Evolutionary conservation across 441 rosid genomes (phyloP), one percentile per base, ranked within the genome.

Genomic region (Pelargonium cotyledonis): DNA sequence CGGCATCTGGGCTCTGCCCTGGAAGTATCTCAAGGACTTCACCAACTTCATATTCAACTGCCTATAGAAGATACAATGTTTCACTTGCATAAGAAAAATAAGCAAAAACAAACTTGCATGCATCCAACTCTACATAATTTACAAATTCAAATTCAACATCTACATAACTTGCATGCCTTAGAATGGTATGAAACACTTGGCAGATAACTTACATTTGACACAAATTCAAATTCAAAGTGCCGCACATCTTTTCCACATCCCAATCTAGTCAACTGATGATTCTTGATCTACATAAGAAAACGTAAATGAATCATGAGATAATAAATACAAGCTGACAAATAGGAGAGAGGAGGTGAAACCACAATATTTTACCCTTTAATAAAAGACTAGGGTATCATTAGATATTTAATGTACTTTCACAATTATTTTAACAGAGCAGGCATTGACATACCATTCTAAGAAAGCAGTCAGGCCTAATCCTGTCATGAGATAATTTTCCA

Each of bases 1-100:
- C 80, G 1, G 85, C 85, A 63, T 79, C 79, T 70, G 88, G 79
- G 78, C 81, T 65, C 82, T 95, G 97, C 70, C 84, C 69, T 71
- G 99, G 97, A 35, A 92, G 95, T 81, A 95, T 68, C 84, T 92
- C 96, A 71, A 95, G 84, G 72, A 90, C 92, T 80, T 92, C 95
- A 65, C 98, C 99, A 35, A 89, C 86, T 76, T 86, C 89, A 77
- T 89, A 92, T 70, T 74, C 66, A 41, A 80, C 72, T 69, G 74
- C 78, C 99, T 91, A 57, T 19, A 74, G 11, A 72, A 4, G 65
- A 72, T 53, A 23, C 16, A 69, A 71, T 49, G 23, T 1, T 57
- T 57, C 63, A 57, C 68, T 31, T 14, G 21, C 53, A 61, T 12
- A 43, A 23, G 49, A 66, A 68, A 66, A 66, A 69, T 40, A 74